phyloP scores from a whole-genome alignment of 1,284 basidiomycete genomes.

The Phlebopus sp. region DNA sequence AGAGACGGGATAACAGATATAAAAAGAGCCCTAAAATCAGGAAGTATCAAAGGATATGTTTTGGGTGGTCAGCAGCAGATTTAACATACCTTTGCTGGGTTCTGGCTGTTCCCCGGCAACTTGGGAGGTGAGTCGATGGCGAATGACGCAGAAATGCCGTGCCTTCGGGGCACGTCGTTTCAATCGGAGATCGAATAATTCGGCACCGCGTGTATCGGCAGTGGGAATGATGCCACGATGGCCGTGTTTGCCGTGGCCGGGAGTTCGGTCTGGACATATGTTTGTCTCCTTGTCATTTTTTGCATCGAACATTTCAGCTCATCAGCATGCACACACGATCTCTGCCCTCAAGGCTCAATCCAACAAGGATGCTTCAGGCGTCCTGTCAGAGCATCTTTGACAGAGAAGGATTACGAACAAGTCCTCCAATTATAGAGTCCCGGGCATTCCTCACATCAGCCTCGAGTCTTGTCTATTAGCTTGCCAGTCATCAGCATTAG shows the following conservation, averaged over 20 bases:
- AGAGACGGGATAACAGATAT: too few relatives aligned
- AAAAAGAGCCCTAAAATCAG: slow-evolving; percentile 5
- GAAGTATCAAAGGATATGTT: slow-evolving; percentile 4
- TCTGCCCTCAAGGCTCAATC: too few relatives aligned
- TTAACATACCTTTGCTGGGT: slow-evolving; percentile 20
- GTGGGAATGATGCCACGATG: slow-evolving; percentile 1
- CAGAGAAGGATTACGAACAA: too few relatives aligned
- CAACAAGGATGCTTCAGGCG: too few relatives aligned
- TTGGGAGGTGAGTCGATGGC: slow-evolving; percentile 12
- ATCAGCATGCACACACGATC: too few relatives aligned
- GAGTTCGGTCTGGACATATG: not conserved
- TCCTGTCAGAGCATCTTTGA: too few relatives aligned
- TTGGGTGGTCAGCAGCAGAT: slow-evolving; percentile 4
- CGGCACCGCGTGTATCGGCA: slow-evolving; percentile 20
- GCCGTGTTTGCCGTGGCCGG: not conserved
- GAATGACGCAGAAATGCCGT: slow-evolving; percentile 29
- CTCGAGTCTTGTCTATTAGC: too few relatives aligned
- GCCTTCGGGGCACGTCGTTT: slow-evolving; percentile 17
- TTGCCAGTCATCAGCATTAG: too few relatives aligned
- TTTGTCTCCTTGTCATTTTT: too few relatives aligned
- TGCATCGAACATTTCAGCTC: too few relatives aligned
- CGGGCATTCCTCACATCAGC: too few relatives aligned
- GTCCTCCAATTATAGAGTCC: too few relatives aligned
- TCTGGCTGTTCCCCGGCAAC: slow-evolving; percentile 9
- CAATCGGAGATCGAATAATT: slow-evolving; percentile 26